Evolutionary conservation across 2,329 filamentous ascomycete species (phyloP), one percentile per base, ranked within the genome.

Genomic region (Fusarium caatingaense): DNA sequence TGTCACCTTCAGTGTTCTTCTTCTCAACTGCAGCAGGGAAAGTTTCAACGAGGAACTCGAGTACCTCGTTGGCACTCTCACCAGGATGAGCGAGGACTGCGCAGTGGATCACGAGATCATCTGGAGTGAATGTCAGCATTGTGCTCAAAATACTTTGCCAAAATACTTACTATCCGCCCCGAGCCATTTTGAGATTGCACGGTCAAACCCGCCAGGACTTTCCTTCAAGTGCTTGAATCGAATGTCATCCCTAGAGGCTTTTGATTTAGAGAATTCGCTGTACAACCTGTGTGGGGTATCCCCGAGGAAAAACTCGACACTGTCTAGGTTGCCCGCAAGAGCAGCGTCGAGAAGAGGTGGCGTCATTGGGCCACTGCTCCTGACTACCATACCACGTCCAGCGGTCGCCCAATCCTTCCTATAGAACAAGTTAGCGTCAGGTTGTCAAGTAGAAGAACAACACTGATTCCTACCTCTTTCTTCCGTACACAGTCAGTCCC

Each of bases 231-330:
- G 86, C 72, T 88, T 86, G 49, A 95, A 79, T 41, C 88, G 84
- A 54, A 85, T 79, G 66, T 95, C 90, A 25, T 89, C 83, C 64
- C 83, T 83, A 57, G 92, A 86, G 2, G 82, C 78, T 68, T 89
- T 86, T 0, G 89, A 86, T 66, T 82, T 82, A 41, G 82, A 85
- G 75, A 94, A 96, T 47, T 93, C 88, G 27, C 85, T 79, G 74
- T 96, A 96, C 56, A 87, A 83, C 28, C 89, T 84, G 70, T 88
- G 80, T 0, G 93, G 92, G 1, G 88, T 86, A 65, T 93, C 91
- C 60, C 91, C 89, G 58, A 93, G 79, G 77, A 95, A 93, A 88
- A 92, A 97, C 74, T 96, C 89, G 0, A 93, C 87, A 20, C 86
- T 85, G 41, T 91, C 87, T n/a, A 95, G 76, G 21, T 83, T 91